Conservation (phyloP, 768 basidiomycete species). For the Lentinula guzmanii region DNA sequence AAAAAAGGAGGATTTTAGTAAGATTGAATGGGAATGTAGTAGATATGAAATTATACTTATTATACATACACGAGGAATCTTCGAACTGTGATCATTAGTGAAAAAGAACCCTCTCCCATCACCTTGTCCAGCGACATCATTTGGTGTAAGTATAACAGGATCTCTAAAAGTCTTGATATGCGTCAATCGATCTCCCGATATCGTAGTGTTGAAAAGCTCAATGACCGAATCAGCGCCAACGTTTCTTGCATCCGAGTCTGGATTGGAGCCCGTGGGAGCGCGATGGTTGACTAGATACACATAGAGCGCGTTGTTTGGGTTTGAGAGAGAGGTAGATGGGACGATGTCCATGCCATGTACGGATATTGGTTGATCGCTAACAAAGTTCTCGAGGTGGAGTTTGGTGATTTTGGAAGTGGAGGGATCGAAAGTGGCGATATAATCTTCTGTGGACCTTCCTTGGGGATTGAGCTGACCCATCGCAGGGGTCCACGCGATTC, state of each 20-base stretch:
- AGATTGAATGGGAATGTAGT: background rate
- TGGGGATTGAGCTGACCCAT: constrained; percentile 24
- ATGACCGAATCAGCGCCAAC: constrained; percentile 69
- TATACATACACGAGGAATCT: constrained; percentile 44
- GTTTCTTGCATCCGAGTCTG: constrained; percentile 20
- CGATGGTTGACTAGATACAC: constrained; percentile 74
- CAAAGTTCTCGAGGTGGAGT: constrained; percentile 35
- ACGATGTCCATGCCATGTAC: constrained; percentile 70
- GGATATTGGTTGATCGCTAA: constrained; percentile 37
- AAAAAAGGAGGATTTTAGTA: background rate
- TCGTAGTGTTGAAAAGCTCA: constrained; percentile 57
- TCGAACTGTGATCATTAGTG: constrained; percentile 60
- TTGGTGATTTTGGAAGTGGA: constrained; percentile 35
- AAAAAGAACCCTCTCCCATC: constrained; percentile 64
- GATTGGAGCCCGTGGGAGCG: constrained; percentile 29
- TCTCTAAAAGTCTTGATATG: constrained; percentile 57
- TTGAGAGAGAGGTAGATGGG: constrained; percentile 28
- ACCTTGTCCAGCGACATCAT: constrained; percentile 61
- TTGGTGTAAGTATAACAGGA: constrained; percentile 55
- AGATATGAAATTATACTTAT: background rate
- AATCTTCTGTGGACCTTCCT: constrained; percentile 39
- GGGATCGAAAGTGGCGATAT: constrained; percentile 57
- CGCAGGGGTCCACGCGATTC: constrained; percentile 49
- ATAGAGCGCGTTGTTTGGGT: constrained; percentile 46
- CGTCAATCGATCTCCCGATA: constrained; percentile 35